Base-by-base conservation (phyloP, 352 stramenopile species). In the Pythium myriotylum region DNA sequence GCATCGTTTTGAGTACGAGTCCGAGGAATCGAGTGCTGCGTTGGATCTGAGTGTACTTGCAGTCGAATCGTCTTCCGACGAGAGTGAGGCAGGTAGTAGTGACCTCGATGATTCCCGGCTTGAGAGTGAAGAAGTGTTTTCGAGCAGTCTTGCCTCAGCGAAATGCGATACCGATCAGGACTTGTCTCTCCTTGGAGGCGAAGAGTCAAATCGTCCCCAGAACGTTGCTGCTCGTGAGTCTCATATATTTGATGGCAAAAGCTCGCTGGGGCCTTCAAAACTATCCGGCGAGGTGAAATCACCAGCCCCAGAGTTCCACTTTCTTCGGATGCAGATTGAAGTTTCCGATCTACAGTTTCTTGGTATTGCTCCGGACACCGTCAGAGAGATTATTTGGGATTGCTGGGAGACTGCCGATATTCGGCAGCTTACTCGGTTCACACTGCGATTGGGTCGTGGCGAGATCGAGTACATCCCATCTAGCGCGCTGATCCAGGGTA, bases 341-440 rank as follows among this genome's bases (percentile, higher is more conserved):
- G 33, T 86, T 14, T 24, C 64, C 37, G 61, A 86, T 46, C n/a
- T 84, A 4, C 62, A 68, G 6, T 78, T 68, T 27, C 65, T 88
- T n/a, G 74, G 59, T 2, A 60, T 88, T 41, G 54, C 22, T n/a
- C 39, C 48, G 7, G 51, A 56, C 23, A 7, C 20, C 13, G 63
- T 43, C 6, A 33, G 32, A 9, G 55, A 70, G 4, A 68, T 83
- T 20, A 51, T 69, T 40, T 86, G 77, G 68, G 70, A 71, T 13
- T 88, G 78, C 49, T 79, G 73, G 64, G 80, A 87, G 47, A 55
- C 68, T 22, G 54, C 35, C 23, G 74, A 84, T 55, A 55, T 84
- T 7, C 73, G 73, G 0, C 59, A 63, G 19, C 58, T 80, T 33
- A 77, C 70, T 23, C 72, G 49, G 16, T 90, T 84, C 54, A 58